Base-by-base conservation (phyloP, 441 rosid species). In the Gossypium schwendimanii region DNA sequence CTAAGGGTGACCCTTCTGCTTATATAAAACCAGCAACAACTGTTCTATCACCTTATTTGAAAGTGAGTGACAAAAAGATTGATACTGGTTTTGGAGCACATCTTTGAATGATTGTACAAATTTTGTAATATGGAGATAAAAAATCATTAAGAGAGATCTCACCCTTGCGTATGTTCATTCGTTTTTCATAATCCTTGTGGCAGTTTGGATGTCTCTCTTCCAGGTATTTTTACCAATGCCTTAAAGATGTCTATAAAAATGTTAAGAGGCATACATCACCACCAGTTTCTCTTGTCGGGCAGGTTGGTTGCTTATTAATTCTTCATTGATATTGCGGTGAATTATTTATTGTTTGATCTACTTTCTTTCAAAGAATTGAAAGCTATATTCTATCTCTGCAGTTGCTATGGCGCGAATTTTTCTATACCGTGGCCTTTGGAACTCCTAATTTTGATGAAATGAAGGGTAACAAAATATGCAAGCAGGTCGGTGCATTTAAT, bases 121-220 rank as follows among this genome's bases (percentile, higher is more conserved):
- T 44, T 44, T 20, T 44, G 18, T 64, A 44, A 44, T 26, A 23
- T 53, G 52, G 15, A 1, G 36, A 53, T 52, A 58, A 50, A 60
- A 33, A 49, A 61, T 12, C 49, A 60, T 49, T 39, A 50, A 53
- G 36, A 36, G 61, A 36, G 61, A 75, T 65, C 28, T 66, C 24
- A 12, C 6, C n/a, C 6, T 18, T 49, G 12, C 61, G 50, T 6
- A 20, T 69, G 66, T 18, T 39, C 15, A 52, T 39, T 15, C 69
- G 63, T 62, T 49, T 28, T 55, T 67, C 44, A 6, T 78, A 26
- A 63, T 80, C 73, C 69, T 63, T 85, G 63, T 76, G 79, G 88
- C 89, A 94, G 97, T 94, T 94, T 79, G 98, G 99, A 44, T 94
- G 99, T 81, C 94, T 94, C 66, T 94, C 99, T 76, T 89, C 98